Base-by-base conservation (phyloP, 805 yeast genomes). In the Metschnikowia chrysomelidarum region DNA sequence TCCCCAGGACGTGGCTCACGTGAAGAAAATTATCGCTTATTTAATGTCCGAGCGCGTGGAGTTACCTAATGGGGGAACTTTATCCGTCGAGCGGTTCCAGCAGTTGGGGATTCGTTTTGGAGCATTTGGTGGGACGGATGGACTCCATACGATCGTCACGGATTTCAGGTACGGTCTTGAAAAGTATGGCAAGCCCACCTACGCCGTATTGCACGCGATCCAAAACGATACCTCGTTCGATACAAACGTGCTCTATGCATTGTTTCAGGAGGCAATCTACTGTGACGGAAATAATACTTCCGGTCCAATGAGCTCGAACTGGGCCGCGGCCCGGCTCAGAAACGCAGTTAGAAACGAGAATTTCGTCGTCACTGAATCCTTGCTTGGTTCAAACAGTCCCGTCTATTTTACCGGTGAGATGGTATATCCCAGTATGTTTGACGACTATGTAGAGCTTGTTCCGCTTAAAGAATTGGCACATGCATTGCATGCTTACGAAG, bases 231-330 rank as follows among this genome's bases (percentile, higher is more conserved):
- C 59, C 7, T 56, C 69, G 1, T 78, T 75, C 47, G 82, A 76
- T 39, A 69, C 81, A 4, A 77, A 77, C 43, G 55, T 72, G 19
- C 46, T 78, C 12, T 77, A 77, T 47, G 76, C 77, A 3, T 57
- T 78, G 25, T 68, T 76, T 44, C 81, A 76, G 49, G 82, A 77
- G 43, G 76, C 80, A 5, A 76, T 78, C 11, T 77, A 77, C 51
- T 59, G 73, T 40, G 76, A 74, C 44, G 41, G 36, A 14, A 33
- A 24, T 13, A 16, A 24, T n/a, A 24, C 27, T 7, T 56, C 57
- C 1, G 36, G 23, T 36, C 4, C 27, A 4, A 12, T 4, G 21
- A 22, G 20, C 7, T 57, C 74, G 4, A 44, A 63, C 32, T 77
- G 82, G 82, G 53, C 74, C 5, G 80, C 80, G 2, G 68, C 71